phyloP scores from a whole-genome alignment of 179 eudicot genomes.

The Pouteria campechiana region DNA sequence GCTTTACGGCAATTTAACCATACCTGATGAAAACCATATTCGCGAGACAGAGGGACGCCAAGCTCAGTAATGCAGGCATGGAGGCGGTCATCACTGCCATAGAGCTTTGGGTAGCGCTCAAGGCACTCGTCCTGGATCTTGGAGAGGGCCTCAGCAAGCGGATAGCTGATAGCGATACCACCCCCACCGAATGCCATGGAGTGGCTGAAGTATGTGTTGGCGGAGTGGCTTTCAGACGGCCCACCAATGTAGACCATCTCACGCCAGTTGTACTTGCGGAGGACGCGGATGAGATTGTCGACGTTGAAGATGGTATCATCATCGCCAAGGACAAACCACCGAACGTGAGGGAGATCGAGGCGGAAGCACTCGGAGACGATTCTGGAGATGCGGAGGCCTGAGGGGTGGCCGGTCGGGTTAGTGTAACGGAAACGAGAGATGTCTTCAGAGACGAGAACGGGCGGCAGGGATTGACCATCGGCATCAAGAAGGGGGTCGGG shows the following conservation, averaged over 20 bases:
- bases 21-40: slow-evolving; percentile 3
- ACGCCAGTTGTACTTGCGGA: background rate
- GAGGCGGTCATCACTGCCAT: slow-evolving; percentile 2
- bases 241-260: slow-evolving; percentile 5
- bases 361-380: slow-evolving; percentile 1
- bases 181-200: slow-evolving; percentile 4
- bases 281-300: background rate
- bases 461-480: too few relatives aligned
- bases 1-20: background rate
- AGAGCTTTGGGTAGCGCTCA: slow-evolving; percentile 2
- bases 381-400: slow-evolving; percentile 1
- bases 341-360: background rate
- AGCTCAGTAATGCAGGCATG: slow-evolving; percentile 6
- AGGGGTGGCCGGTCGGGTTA: slow-evolving; percentile 3
- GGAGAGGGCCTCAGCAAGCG: slow-evolving; percentile 1
- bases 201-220: slow-evolving; percentile 1
- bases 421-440: slow-evolving; percentile 3
- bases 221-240: slow-evolving; percentile 2
- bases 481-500: background rate
- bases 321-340: slow-evolving; percentile 1
- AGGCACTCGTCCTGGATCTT: slow-evolving; percentile 1
- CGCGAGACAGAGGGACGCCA: background rate
- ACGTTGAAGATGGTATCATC: slow-evolving; percentile 3
- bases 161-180: background rate
- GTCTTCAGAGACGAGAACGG: slow-evolving; percentile 1